Evolutionary conservation across 192 early-diverging fungal genomes (phyloP), one percentile per base, ranked within the genome.

Genomic region (Jimgerdemannia flammicorona): DNA sequence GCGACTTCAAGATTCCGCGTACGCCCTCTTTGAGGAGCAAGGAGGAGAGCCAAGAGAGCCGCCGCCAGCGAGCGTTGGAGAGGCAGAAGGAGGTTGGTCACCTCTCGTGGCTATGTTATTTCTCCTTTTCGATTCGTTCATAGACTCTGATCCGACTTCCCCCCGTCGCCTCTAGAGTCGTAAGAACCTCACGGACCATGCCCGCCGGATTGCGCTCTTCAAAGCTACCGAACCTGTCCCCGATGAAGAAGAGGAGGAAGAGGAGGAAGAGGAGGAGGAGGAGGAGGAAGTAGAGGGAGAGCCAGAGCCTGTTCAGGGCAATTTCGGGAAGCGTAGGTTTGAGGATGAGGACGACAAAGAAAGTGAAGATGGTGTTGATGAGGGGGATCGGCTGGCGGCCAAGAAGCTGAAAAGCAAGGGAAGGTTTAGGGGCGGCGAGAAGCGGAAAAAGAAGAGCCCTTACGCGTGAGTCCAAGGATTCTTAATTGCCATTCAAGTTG

Each of bases 181-280:
- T 70, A 78, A 78, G 11, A 79, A 83, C 68, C 77, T 83, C 67
- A 79, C 78, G 29, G 78, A 79, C 44, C 84, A 83, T 70, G 84
- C 84, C 39, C 74, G 84, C 66, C 82, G 79, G 67, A 70, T 85
- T n/a, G 84, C 82, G 0, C 70, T 83, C 2, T 85, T 77, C 75
- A 77, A 69, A 59, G 67, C 82, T 4, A 77, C 63, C 41, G 80
- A 80, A 59, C 59, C 78, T 59, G 8, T 59, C 14, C 14, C 49
- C 14, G 49, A 81, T 6, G 81, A 81, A 3, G 64, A 81, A 10
- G 81, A 81, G 3, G 64, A 76, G 4, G 79, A 72, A 18, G 67
- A 78, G 0, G 76, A 74, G 6, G 75, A 72, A 40, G 74, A 71
- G 3, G 66, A 76, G 40, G 18, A 71, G 8, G 77, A 76, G 42